Base-by-base conservation (phyloP, 352 stramenopile species). In the Saprolegnia parasitica region DNA sequence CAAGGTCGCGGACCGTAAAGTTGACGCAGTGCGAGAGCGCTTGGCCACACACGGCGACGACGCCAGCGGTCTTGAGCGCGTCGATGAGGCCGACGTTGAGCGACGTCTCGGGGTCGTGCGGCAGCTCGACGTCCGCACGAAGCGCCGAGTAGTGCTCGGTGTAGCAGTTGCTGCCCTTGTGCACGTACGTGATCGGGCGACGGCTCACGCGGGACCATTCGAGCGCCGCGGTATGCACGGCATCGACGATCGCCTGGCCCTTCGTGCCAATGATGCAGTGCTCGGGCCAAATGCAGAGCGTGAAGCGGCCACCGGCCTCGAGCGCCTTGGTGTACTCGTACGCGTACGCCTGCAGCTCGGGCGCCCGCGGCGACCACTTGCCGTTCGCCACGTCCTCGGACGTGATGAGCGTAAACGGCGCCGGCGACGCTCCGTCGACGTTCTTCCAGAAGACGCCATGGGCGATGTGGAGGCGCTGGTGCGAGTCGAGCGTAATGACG, bases 141-240 rank as follows among this genome's bases (percentile, higher is more conserved):
- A 99, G 72, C 16, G 89, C 93, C 46, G 90, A 98, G 81, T 98
- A 99, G 72, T 98, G 96, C 77, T 99, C 96, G 11, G 96, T 99
- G 73, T 97, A 91, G 56, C 87, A 88, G 78, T 98, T 98, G 75
- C 81, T 86, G 58, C 96, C 96, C 77, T 99, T 98, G 52, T 90
- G 78, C 5, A 98, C 83, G 72, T 91, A 98, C 62, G 90, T 84
- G 56, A 96, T 83, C 23, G 75, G 75, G 70, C 81, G 84, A 26
- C 76, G 71, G 35, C 78, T 82, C 56, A 75, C 54, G 72, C 85
- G 84, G 55, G 81, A 86, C 95, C 95, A 98, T 39, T 90, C 76
- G 21, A 96, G 63, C 21, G 97, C 80, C 0, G 93, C 95, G 5
- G 80, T 73, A 52, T 87, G 79, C 37, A 99, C 86, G 58, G 78